Percentiles rank a stretch among this genome's conserved stretches.
These are phyloP conservation scores for Petunia secreta DNA, from an alignment of 257 asterid species.

Conservation along the genomic window DNA sequence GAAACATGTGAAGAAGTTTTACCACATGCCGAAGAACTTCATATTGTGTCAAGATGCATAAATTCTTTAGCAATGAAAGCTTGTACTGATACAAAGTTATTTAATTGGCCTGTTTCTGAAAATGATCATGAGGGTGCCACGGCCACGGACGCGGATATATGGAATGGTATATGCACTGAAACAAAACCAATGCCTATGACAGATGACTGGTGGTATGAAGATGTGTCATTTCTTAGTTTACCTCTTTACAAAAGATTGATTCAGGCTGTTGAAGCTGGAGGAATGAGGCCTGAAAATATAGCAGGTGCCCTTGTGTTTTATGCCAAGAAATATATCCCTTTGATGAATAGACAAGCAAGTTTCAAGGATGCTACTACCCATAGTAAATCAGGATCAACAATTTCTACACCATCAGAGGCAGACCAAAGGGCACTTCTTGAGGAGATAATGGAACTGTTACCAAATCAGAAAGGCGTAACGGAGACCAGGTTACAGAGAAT, in stretches of 20 bases:
- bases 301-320: constrained; percentile 31
- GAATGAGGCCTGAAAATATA: constrained; percentile 22
- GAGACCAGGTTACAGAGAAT: constrained; percentile 1
- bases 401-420: constrained; percentile 30
- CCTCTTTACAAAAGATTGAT: constrained; percentile 29
- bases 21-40: constrained; percentile 30
- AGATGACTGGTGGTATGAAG: constrained; percentile 35
- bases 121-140: background rate
- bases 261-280: constrained; percentile 25
- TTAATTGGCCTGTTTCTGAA: constrained; percentile 28
- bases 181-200: background rate
- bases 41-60: constrained; percentile 26
- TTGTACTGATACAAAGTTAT: constrained; percentile 22
- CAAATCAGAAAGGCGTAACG: constrained; percentile 27
- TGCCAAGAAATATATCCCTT: constrained; percentile 31
- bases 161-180: constrained; percentile 19
- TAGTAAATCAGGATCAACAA: constrained; percentile 4
- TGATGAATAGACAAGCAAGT: constrained; percentile 28
- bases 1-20: constrained; percentile 31
- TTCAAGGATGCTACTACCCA: constrained; percentile 27
- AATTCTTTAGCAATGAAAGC: constrained; percentile 32
- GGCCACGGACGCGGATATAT: background rate
- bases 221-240: constrained; percentile 27
- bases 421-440: constrained; percentile 32
- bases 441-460: constrained; percentile 29